Evolutionary conservation across 2,329 filamentous ascomycete species (phyloP).

Genomic region (Hymenoscyphus fraxineus): DNA sequence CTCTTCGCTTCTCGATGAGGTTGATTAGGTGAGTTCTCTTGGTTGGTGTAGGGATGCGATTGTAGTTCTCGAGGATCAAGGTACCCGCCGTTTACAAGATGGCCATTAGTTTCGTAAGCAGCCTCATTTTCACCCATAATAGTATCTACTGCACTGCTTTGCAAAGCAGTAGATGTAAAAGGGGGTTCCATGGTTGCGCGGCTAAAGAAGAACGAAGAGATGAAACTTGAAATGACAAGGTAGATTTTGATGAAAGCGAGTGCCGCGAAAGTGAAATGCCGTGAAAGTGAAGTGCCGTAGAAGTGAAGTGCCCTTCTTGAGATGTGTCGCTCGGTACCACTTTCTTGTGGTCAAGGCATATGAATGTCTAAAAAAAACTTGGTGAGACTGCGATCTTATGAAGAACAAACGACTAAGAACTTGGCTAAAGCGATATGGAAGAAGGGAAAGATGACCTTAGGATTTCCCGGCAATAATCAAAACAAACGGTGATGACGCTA

Average conservation of each 20-base stretch:
- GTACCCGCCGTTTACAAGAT: conserved; percentile 24
- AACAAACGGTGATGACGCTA: not conserved
- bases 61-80: conserved; percentile 25
- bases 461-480: not conserved
- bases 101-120: conserved; percentile 11
- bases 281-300: too few relatives aligned
- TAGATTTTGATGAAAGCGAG: not conserved
- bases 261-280: not conserved
- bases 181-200: not conserved
- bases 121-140: conserved; percentile 22
- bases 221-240: not conserved
- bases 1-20: conserved; percentile 8
- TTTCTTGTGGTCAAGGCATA: not conserved
- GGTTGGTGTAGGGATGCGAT: conserved; percentile 12
- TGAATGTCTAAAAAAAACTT: not conserved
- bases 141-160: conserved; percentile 22
- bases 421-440: not conserved
- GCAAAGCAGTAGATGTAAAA: conserved; percentile 8
- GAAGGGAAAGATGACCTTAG: not conserved
- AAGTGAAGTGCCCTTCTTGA: not conserved
- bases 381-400: not conserved
- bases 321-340: not conserved
- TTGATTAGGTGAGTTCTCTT: not conserved
- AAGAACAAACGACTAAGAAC: not conserved
- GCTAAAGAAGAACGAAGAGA: not conserved